Evolutionary conservation across 495 filamentous ascomycete species (phyloP).

Genomic region (Glonium stellatum): DNA sequence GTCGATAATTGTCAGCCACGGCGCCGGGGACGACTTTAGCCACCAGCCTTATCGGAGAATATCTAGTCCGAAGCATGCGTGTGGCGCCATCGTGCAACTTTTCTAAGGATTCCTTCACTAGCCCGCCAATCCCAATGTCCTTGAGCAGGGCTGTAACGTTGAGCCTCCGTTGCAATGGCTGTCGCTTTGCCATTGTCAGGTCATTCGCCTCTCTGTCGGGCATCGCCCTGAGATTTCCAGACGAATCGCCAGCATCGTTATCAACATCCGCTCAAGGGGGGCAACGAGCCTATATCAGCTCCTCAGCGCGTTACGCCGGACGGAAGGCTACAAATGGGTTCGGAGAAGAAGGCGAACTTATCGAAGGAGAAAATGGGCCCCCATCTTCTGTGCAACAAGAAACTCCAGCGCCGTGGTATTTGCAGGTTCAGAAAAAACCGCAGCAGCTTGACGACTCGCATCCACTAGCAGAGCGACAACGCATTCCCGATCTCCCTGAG

Average conservation of each 20-base stretch:
- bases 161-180: conserved; percentile 4
- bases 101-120: too few species aligned
- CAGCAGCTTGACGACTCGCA: conserved; percentile 36
- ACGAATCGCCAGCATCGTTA: background rate
- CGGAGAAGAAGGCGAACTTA: background rate
- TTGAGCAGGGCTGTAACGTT: background rate
- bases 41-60: too few species aligned
- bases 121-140: background rate
- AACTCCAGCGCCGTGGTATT: conserved; percentile 69
- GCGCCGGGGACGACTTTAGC: too few species aligned
- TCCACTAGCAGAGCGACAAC: conserved; percentile 52
- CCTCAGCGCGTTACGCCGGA: background rate
- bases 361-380: background rate
- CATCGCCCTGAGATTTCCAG: background rate
- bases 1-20: too few species aligned
- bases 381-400: background rate
- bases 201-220: conserved; percentile 7
- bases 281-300: background rate
- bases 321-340: background rate
- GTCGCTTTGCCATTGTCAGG: conserved; percentile 1
- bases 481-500: conserved; percentile 68
- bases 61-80: too few species aligned
- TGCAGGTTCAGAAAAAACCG: conserved; percentile 52
- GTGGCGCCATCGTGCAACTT: too few species aligned
- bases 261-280: background rate